phyloP scores from a whole-genome alignment of 768 basidiomycete genomes.

The Boletus speciosus region DNA sequence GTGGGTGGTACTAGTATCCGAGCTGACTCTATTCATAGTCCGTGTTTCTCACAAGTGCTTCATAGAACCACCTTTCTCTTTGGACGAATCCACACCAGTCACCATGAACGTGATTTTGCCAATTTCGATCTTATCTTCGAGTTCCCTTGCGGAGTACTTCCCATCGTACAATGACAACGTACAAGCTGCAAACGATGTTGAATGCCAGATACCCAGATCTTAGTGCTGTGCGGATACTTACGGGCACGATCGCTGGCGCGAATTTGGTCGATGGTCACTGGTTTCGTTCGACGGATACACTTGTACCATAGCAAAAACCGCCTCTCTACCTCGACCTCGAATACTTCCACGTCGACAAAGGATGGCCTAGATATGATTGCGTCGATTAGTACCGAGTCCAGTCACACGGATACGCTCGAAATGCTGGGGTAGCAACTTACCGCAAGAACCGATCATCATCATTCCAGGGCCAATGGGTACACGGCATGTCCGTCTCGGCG shows the following conservation, averaged over 20 bases:
- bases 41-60: neutral
- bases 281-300: conserved; percentile 9
- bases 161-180: conserved; percentile 2
- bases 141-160: neutral
- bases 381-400: neutral
- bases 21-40: neutral
- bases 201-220: neutral
- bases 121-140: neutral
- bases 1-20: neutral
- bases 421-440: neutral
- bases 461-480: conserved; percentile 1
- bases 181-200: neutral
- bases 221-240: neutral
- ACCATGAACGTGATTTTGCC: conserved; percentile 6
- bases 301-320: conserved; percentile 10
- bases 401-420: neutral
- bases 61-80: neutral
- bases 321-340: conserved; percentile 8
- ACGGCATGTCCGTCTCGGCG: neutral
- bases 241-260: neutral
- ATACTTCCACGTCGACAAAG: neutral
- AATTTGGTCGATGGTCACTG: neutral
- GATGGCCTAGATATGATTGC: conserved; percentile 1
- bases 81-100: neutral
- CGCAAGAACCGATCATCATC: neutral